Evolutionary conservation across 805 yeast genomes (phyloP), one percentile per base, ranked within the genome.

Genomic region (Gaillardinia entomophila): DNA sequence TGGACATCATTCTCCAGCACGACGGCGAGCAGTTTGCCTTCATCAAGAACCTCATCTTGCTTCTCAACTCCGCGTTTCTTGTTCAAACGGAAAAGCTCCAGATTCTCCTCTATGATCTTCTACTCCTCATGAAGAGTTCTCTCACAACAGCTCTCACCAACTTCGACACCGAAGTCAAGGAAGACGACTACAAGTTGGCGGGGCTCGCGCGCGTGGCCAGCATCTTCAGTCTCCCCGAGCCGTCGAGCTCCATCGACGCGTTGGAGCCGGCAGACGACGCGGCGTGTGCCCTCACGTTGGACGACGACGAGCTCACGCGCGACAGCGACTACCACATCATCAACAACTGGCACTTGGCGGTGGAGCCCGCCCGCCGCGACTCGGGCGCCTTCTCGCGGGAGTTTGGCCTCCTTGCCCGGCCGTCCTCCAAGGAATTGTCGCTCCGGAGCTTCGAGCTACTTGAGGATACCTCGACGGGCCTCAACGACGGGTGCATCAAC

Each of bases 61-160:
- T 79, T 12, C 59, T 75, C 37, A 62, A 68, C 28, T 62, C 74
- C 8, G 48, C 58, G 4, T 57, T 67, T 19, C 59, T 78, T 16
- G 22, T 36, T 6, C 16, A 34, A 6, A 56, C 72, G 40, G 71
- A 68, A 16, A 77, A 72, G 40, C 48, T 79, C 32, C 68, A 69
- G 40, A 77, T 78, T 31, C 52, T 79, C 40, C 55, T 79, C 1
- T 77, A 78, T 48, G 86, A 79, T 46, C 65, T 78, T 34, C 54
- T 79, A 23, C 54, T 77, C 7, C 68, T 82, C 1, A 57, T 77
- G 45, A 78, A 77, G 47, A 49, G 52, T 6, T 48, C 65, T 3
- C 36, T 66, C 13, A 53, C 62, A 2, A 48, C 37, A 15, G 27
- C 30, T 2, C 27, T 40, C 8, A 31, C 42, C 16, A 25, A 25